A percentile compares a stretch with the other conserved stretches of the same genome.
These are phyloP conservation scores for Orbilia oligospora DNA, from an alignment of 2,329 filamentous ascomycete genomes.

Conservation along the genomic window DNA sequence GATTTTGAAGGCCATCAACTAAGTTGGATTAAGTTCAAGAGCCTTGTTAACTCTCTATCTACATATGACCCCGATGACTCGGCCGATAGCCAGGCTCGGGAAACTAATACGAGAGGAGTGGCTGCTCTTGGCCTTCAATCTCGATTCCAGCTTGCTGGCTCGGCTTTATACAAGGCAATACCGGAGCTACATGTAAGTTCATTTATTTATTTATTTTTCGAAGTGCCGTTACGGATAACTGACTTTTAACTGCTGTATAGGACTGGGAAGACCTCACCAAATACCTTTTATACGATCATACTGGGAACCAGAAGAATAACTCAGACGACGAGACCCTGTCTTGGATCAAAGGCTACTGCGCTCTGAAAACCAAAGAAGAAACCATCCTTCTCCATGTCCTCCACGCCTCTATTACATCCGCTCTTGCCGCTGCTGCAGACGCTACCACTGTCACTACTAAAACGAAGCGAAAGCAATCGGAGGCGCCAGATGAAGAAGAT, in stretches of 20 bases:
- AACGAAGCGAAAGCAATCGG: conserved; percentile 55
- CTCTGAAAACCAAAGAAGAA: conserved; percentile 82
- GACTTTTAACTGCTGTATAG: conserved; percentile 66
- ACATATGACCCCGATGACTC: conserved; percentile 79
- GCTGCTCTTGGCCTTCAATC: conserved; percentile 59
- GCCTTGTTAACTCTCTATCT: conserved; percentile 84
- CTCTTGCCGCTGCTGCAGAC: conserved; percentile 38
- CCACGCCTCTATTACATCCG: conserved; percentile 70
- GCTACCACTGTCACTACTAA: conserved; percentile 45
- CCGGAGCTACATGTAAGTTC: conserved; percentile 51
- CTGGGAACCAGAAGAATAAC: conserved; percentile 69
- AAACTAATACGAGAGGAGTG: conserved; percentile 65
- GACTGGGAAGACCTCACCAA: conserved; percentile 91
- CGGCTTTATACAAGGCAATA: conserved; percentile 53
- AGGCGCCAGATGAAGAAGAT: conserved; percentile 61
- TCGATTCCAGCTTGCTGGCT: conserved; percentile 54
- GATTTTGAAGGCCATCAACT: conserved; percentile 82
- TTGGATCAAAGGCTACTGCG: conserved; percentile 79
- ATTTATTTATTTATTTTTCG: background rate
- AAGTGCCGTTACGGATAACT: background rate
- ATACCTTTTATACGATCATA: conserved; percentile 94
- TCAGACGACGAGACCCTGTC: conserved; percentile 71
- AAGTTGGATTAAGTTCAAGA: conserved; percentile 93
- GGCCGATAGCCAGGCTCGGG: conserved; percentile 64
- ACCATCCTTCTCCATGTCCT: conserved; percentile 88